A percentile compares a stretch with the other conserved stretches of the same genome.
These are phyloP conservation scores for Tuctoria greenei DNA, from an alignment of 176 grass and related monocot genomes.

Conservation along the genomic window DNA sequence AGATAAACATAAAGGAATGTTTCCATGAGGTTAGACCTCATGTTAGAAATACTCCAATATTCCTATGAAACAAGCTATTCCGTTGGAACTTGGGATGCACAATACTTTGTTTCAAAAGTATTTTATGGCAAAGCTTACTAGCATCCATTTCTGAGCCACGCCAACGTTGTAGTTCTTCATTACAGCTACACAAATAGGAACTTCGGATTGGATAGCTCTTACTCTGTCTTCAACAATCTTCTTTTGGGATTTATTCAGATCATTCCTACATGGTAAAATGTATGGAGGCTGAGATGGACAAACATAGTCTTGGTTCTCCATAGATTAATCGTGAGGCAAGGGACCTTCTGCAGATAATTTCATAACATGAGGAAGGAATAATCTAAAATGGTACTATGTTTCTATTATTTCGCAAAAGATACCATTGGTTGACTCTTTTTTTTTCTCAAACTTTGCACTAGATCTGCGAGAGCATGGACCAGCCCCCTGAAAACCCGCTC, in stretches of 20 bases:
- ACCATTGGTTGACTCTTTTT: conserved; percentile 23
- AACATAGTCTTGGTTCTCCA: no score
- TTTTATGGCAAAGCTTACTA: neutral
- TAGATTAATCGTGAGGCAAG: neutral
- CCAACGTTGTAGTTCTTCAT: conserved; percentile 26
- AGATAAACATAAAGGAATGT: no score
- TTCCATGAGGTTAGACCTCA: no score
- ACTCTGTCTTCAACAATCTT: conserved; percentile 27
- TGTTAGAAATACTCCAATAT: no score
- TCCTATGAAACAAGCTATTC: no score
- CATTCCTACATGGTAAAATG: neutral
- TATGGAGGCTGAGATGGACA: neutral
- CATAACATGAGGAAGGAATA: neutral
- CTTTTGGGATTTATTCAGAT: conserved; percentile 19
- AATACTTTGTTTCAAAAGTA: no score
- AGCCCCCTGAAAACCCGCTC: neutral
- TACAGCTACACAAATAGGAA: conserved; percentile 29
- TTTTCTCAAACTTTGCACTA: neutral
- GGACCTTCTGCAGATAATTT: conserved; percentile 1
- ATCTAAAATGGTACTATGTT: neutral
- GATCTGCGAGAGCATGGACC: neutral
- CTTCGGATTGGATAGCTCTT: conserved; percentile 1
- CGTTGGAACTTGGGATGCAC: no score
- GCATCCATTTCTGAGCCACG: conserved; percentile 16
- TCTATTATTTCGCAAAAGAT: neutral